Base-by-base conservation (phyloP, 495 filamentous ascomycete species). In the Parathielavia appendiculata region DNA sequence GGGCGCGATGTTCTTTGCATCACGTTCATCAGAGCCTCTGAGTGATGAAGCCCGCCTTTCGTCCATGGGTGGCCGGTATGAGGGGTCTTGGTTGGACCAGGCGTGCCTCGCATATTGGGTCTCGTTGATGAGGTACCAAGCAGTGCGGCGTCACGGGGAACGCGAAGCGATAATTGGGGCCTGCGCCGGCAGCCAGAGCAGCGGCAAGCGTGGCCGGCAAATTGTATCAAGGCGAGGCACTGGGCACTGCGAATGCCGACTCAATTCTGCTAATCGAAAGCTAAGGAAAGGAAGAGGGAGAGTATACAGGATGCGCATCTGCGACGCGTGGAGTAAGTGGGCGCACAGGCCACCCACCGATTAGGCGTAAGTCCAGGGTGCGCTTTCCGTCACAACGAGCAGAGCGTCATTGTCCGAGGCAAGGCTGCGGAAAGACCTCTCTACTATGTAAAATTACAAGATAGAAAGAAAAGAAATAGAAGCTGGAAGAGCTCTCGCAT, bases 211-310 rank as follows among this genome's bases (percentile, higher is more conserved):
- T 56, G 8, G 12, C 30, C 3, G 43, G 26, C n/a, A 7, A 17
- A 16, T 34, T 34, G 19, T 16, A 43, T 43, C 40, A 16, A 43
- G 40, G 14, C 40, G 40, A 43, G 40, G 40, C 40, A 17, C 40
- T 4, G 40, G 40, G 40, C 40, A 43, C 40, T 43, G 40, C 40
- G 7, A 43, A 43, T 43, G 40, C 40, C 40, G 14, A 43, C 40
- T 43, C 40, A 43, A 43, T 43, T 43, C 40, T 43, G 40, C 40
- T 43, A 43, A 43, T 43, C 40, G 40, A 43, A 43, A 43, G 40
- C 40, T 43, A 16, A 43, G 40, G 40, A 40, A 17, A n/a, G 40
- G 14, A 43, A 43, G n/a, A n/a, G 8, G 40, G 40, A 43, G 14
- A 43, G 14, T 13, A 43, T 43, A 43, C 13, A 43, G 14, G 16